These are phyloP conservation scores for Haplosporangium sp. DNA, from an alignment of 371 early-diverging fungal species.

Conservation along the genomic window DNA sequence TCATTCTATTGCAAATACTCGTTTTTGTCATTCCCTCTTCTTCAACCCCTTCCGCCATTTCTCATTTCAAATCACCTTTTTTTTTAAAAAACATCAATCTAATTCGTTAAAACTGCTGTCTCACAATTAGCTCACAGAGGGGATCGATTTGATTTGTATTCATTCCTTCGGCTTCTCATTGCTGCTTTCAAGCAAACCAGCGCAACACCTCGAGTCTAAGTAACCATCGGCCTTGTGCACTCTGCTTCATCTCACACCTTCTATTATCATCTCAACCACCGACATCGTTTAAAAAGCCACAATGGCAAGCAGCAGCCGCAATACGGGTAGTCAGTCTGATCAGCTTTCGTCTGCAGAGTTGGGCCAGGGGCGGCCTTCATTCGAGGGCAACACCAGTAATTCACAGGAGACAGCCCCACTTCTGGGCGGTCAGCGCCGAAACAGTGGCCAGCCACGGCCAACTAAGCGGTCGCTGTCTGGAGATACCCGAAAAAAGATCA, in stretches of 20 bases:
- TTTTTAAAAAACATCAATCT: no score
- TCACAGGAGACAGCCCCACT: constrained; percentile 22
- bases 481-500: constrained; percentile 32
- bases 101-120: no score
- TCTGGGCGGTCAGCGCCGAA: constrained; percentile 21
- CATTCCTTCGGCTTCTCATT: no score
- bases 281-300: no score
- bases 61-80: no score
- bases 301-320: constrained; percentile 14
- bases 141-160: no score
- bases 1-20: no score
- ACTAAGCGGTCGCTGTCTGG: constrained; percentile 22
- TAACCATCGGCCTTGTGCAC: background rate
- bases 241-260: background rate
- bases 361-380: constrained; percentile 9
- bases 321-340: constrained; percentile 16
- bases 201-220: no score
- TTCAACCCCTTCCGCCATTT: no score
- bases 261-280: background rate
- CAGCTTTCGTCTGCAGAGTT: constrained; percentile 47
- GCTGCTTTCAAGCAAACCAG: no score
- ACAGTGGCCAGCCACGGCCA: constrained; percentile 7
- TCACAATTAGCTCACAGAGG: no score
- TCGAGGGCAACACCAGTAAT: constrained; percentile 2
- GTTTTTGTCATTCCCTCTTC: no score